Base-by-base conservation (phyloP, 805 yeast species). In the Myxozyma udenii region DNA sequence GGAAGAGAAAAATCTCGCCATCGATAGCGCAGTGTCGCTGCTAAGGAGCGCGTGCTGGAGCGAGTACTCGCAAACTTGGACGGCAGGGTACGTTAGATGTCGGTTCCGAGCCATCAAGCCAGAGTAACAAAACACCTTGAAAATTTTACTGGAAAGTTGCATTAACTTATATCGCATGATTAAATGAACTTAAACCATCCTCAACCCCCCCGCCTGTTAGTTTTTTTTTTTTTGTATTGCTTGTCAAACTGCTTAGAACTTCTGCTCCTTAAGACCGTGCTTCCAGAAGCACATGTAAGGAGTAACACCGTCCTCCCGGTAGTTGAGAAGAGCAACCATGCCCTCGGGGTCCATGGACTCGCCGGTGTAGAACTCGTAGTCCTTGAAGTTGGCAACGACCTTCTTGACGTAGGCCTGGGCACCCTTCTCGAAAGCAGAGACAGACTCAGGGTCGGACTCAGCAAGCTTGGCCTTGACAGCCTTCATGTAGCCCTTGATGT, bases 331-430 rank as follows among this genome's bases (percentile, higher is more conserved):
- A 66, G 89, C 88, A 71, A 93, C 77, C 98, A 93, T 93, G 66
- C 85, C 98, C 77, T 93, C 98, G 74, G 98, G 98, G 83, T 93
- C 97, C 98, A 93, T 93, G 72, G 96, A 86, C 80, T 91, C 98
- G 81, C 98, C 98, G 66, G 96, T 91, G 90, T 77, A 93, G 83
- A 93, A 93, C 73, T 93, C 98, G 95, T 95, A 93, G 83, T 93
- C 98, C 72, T 85, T 85, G 93, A 93, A 93, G 75, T 90, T 85
- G 69, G 83, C 85, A 68, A 93, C 74, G 64, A 93, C 85, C 83
- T 93, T 93, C 87, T 93, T 93, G 76, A 87, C 95, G 82, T 90
- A 93, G 66, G 87, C 76, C 66, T 83, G 80, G 67, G 98, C 98
- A 74, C 98, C 98, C 81, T 93, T 91, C 83, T 91, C 97, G 76